These are phyloP conservation scores for Candida sanyiensis DNA, from an alignment of 805 yeast species.

Conservation along the genomic window DNA sequence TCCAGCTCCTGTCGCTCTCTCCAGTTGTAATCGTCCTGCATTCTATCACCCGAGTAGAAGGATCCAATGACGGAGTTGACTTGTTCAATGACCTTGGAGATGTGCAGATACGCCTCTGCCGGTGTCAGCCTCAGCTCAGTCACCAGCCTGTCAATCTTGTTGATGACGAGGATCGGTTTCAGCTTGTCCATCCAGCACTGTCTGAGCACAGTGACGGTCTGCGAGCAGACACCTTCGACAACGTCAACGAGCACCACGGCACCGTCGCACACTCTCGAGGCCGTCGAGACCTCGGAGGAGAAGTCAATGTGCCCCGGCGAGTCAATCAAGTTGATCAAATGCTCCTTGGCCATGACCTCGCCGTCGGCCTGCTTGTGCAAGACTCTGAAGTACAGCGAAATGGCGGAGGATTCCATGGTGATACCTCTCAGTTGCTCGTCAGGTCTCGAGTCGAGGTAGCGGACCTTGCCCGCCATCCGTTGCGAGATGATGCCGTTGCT, in stretches of 20 bases:
- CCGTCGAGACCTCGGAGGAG: slow-evolving; percentile 92
- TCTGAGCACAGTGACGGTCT: slow-evolving; percentile 88
- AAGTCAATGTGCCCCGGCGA: slow-evolving; percentile 99
- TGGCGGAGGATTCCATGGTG: slow-evolving; percentile 96
- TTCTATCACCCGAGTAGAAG: slow-evolving; percentile 86
- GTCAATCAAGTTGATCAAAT: slow-evolving; percentile 85
- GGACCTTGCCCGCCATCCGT: slow-evolving; percentile 88
- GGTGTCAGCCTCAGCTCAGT: slow-evolving; percentile 79
- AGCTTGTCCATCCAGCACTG: slow-evolving; percentile 94
- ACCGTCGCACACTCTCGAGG: slow-evolving; percentile 94
- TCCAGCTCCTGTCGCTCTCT: slow-evolving; percentile 54
- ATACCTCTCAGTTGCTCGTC: slow-evolving; percentile 96
- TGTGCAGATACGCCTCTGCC: slow-evolving; percentile 76
- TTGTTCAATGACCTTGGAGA: slow-evolving; percentile 77
- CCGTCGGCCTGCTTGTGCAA: slow-evolving; percentile 39
- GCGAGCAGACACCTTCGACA: slow-evolving; percentile 98
- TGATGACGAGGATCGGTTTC: slow-evolving; percentile 81
- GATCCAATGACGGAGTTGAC: slow-evolving; percentile 94
- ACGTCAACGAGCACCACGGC: slow-evolving; percentile 94
- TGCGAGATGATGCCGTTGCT: slow-evolving; percentile 95
- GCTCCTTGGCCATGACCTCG: slow-evolving; percentile 54
- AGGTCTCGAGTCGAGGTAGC: slow-evolving; percentile 88
- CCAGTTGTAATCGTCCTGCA: slow-evolving; percentile 79
- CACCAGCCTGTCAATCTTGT: slow-evolving; percentile 84
- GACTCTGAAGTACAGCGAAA: slow-evolving; percentile 83